Evolutionary conservation across 164 flowering plant species (phyloP).

Genomic region (Amborella trichopoda): DNA sequence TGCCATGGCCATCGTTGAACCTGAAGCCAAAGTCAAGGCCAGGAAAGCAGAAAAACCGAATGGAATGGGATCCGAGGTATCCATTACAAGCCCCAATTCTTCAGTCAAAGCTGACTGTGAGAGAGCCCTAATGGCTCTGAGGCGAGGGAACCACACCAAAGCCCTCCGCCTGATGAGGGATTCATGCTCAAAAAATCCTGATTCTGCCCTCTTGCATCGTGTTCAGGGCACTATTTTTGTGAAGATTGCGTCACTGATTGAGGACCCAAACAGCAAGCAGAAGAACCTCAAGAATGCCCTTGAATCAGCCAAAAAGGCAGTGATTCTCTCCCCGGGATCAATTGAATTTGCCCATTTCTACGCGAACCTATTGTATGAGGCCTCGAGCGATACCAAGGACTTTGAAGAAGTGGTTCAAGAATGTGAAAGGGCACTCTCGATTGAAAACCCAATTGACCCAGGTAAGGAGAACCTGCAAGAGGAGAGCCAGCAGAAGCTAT

Average conservation of each 20-base stretch:
- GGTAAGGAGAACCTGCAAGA: constrained; percentile 83
- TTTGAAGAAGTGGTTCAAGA: constrained; percentile 73
- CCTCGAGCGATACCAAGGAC: constrained; percentile 56
- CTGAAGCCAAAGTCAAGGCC: too few species aligned
- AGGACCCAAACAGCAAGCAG: constrained; percentile 58
- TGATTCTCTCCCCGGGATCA: constrained; percentile 54
- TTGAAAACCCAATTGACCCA: constrained; percentile 77
- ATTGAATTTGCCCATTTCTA: constrained; percentile 83
- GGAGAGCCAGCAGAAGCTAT: constrained; percentile 57
- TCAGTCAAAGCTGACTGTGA: constrained; percentile 69
- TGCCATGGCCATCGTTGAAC: too few species aligned
- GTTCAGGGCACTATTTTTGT: constrained; percentile 72
- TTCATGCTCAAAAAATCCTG: constrained; percentile 23
- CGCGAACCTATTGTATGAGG: constrained; percentile 80
- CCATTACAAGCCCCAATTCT: too few species aligned
- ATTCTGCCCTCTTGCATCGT: constrained; percentile 51
- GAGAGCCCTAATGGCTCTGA: constrained; percentile 54
- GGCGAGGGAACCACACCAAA: constrained; percentile 83
- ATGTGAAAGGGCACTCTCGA: constrained; percentile 70
- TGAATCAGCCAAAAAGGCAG: constrained; percentile 61
- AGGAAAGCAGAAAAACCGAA: too few species aligned
- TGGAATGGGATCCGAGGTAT: too few species aligned
- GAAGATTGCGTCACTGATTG: constrained; percentile 61
- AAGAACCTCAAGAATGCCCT: constrained; percentile 54
- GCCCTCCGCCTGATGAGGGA: constrained; percentile 86